Conservation (phyloP, 768 basidiomycete species). For the Sistotremastrum suecicum region DNA sequence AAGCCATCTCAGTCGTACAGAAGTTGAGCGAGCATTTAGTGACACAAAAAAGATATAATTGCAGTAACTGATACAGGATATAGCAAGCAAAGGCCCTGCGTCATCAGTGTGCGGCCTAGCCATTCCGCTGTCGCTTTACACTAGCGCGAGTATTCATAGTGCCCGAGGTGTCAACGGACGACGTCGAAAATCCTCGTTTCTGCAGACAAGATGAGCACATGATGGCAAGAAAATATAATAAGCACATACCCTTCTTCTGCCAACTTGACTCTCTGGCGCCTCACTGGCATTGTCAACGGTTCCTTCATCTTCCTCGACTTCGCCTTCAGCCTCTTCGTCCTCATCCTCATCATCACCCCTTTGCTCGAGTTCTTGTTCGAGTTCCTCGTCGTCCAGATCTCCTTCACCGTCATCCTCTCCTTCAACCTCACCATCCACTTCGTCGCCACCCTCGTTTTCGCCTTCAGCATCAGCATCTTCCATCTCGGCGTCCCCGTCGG, state of each 20-base stretch:
- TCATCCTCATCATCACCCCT: conserved; percentile 30
- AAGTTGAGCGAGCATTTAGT: too few species aligned
- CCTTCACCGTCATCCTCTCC: conserved; percentile 1
- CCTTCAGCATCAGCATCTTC: too few species aligned
- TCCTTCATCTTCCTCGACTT: conserved; percentile 41
- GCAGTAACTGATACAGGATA: too few species aligned
- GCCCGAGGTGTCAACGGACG: conserved; percentile 58
- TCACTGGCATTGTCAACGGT: conserved; percentile 9
- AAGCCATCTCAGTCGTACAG: too few species aligned
- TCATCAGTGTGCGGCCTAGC: background rate
- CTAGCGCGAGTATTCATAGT: conserved; percentile 34
- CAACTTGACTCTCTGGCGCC: background rate
- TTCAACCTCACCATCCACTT: conserved; percentile 2
- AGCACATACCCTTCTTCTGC: conserved; percentile 29
- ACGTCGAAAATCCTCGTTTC: conserved; percentile 57
- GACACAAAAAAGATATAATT: too few species aligned
- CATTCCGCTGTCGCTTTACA: conserved; percentile 43
- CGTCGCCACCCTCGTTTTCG: background rate
- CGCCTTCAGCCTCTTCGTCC: conserved; percentile 55
- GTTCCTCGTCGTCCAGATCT: conserved; percentile 2
- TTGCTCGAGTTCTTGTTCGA: conserved; percentile 7
- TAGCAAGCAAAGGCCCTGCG: too few species aligned
- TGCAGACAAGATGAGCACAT: conserved; percentile 10
- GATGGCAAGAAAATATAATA: background rate
- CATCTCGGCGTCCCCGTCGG: background rate